phyloP scores from a whole-genome alignment of 441 rosid species.

The Populus trichocarpa region DNA sequence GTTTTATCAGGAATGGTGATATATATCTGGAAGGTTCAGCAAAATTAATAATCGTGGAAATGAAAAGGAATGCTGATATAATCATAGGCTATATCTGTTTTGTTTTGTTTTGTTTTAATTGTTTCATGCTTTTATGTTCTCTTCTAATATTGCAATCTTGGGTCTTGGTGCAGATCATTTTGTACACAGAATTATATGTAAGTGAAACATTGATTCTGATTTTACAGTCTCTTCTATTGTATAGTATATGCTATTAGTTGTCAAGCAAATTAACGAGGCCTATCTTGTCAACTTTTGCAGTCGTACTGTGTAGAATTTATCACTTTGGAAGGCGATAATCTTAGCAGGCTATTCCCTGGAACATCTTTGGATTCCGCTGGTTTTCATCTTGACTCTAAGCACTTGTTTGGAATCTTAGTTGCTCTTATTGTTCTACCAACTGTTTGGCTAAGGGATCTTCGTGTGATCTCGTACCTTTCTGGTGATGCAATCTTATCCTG shows the following conservation, averaged over 20 bases:
- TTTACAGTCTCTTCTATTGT: not conserved
- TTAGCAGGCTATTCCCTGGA: conserved; percentile 74
- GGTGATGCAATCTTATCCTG: conserved; percentile 34
- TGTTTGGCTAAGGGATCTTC: conserved; percentile 74
- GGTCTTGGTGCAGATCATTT: conserved; percentile 44
- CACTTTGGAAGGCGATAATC: conserved; percentile 89
- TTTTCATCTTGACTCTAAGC: conserved; percentile 57
- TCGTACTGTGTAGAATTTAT: conserved; percentile 76
- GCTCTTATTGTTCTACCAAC: conserved; percentile 81
- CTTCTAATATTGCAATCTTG: conserved; percentile 28
- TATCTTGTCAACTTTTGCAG: conserved; percentile 34
- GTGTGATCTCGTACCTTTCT: conserved; percentile 80
- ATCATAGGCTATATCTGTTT: not conserved
- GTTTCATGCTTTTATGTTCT: not conserved
- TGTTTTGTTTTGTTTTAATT: not conserved
- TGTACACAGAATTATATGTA: conserved; percentile 70
- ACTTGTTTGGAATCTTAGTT: conserved; percentile 68
- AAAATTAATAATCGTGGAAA: not conserved
- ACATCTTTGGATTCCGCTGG: conserved; percentile 55
- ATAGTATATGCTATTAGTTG: not conserved
- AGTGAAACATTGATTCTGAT: conserved; percentile 27
- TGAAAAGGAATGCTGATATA: not conserved
- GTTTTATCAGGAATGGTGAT: not conserved
- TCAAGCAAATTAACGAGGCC: conserved; percentile 2
- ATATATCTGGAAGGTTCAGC: not conserved